phyloP scores from a whole-genome alignment of 2,329 filamentous ascomycete species.

The Colletotrichum cereale region DNA sequence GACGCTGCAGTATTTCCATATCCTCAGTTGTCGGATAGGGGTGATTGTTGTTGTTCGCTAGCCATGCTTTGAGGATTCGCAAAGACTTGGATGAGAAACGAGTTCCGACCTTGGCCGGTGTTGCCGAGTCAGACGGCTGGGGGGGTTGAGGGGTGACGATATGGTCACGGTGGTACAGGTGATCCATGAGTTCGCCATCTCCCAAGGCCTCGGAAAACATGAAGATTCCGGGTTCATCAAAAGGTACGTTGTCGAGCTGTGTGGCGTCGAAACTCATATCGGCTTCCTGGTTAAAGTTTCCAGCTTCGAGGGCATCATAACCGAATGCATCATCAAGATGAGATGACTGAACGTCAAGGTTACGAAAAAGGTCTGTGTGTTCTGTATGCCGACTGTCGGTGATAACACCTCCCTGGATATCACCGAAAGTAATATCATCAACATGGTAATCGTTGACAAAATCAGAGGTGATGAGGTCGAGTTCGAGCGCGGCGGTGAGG shows the following conservation, averaged over 20 bases:
- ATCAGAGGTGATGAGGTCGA: constrained; percentile 9
- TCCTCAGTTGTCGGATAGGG: constrained; percentile 30
- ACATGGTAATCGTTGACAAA: neutral
- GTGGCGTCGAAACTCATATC: neutral
- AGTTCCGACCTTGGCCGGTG: constrained; percentile 42
- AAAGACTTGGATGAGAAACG: constrained; percentile 44
- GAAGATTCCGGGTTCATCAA: constrained; percentile 5
- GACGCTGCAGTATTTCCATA: constrained; percentile 27
- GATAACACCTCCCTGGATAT: neutral
- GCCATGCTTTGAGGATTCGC: constrained; percentile 42
- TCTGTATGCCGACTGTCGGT: neutral
- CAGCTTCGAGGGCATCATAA: neutral
- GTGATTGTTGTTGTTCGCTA: constrained; percentile 29
- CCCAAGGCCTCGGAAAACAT: constrained; percentile 11
- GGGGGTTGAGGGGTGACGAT: neutral
- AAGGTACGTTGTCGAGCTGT: neutral
- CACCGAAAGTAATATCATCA: neutral
- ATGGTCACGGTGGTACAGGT: neutral
- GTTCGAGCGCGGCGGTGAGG: constrained; percentile 21
- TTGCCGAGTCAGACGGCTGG: neutral
- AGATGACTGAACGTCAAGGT: neutral
- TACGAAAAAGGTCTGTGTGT: neutral
- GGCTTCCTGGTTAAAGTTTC: neutral
- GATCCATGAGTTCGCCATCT: neutral
- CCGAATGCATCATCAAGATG: neutral